A percentile compares a stretch with the other conserved stretches of the same genome.
Evolutionary conservation across 768 basidiomycete genomes (phyloP).

Genomic region (Amanita exitialis): DNA sequence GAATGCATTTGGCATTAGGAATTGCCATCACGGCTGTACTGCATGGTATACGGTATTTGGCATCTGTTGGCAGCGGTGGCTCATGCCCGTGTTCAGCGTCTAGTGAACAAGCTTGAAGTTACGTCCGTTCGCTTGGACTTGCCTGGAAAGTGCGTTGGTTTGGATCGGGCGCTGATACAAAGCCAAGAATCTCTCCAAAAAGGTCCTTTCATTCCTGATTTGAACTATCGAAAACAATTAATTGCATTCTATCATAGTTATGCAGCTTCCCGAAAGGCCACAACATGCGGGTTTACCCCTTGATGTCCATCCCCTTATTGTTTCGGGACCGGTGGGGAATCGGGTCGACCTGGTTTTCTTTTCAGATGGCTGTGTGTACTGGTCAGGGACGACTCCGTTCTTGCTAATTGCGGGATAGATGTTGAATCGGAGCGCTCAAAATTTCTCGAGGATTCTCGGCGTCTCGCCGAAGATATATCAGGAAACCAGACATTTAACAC

Average conservation of each 20-base stretch:
- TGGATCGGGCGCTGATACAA: background rate
- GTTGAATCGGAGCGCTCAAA: constrained; percentile 42
- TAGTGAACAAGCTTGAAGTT: background rate
- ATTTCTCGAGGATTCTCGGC: constrained; percentile 55
- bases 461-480: constrained; percentile 61
- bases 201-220: background rate
- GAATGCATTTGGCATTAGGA: background rate
- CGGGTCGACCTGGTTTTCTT: constrained; percentile 73
- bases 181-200: background rate
- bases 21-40: background rate
- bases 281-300: constrained; percentile 15
- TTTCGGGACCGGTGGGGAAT: constrained; percentile 54
- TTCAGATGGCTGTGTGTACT: constrained; percentile 60
- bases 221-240: background rate
- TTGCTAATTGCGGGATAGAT: constrained; percentile 28
- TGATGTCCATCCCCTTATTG: constrained; percentile 44
- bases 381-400: background rate
- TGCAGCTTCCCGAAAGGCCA: background rate
- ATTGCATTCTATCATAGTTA: background rate
- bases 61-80: background rate
- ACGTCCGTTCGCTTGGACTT: background rate
- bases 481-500: constrained; percentile 69
- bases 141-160: background rate
- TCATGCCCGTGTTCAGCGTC: background rate
- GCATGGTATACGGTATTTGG: background rate